phyloP scores from a whole-genome alignment of 1,139 yeast species.

The Blastobotrys apis region DNA sequence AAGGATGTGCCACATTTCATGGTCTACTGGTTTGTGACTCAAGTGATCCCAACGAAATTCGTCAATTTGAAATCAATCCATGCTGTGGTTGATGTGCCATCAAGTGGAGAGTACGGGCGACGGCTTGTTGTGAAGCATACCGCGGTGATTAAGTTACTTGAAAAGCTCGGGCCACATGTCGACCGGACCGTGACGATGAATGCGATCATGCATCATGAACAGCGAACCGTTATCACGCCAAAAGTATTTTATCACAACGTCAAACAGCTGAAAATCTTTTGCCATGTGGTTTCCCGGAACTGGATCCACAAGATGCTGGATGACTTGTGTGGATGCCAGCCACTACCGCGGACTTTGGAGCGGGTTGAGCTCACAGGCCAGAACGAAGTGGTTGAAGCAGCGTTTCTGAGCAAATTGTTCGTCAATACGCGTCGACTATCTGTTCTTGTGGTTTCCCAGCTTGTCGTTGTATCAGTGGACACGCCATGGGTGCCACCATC shows the following conservation, averaged over 20 bases:
- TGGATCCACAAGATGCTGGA: constrained; percentile 6
- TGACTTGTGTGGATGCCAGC: constrained; percentile 6
- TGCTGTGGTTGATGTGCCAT: not conserved
- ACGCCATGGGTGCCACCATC: constrained; percentile 1
- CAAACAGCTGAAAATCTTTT: constrained; percentile 1
- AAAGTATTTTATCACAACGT: not conserved
- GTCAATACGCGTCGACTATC: not conserved
- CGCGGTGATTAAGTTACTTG: not conserved
- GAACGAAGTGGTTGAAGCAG: constrained; percentile 2
- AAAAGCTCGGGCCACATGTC: not conserved
- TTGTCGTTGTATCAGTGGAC: not conserved
- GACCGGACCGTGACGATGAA: not conserved
- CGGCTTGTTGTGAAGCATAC: not conserved
- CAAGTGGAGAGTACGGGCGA: not conserved
- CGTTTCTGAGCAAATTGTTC: not conserved
- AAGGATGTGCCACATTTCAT: constrained; percentile 4
- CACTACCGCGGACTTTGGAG: constrained; percentile 5
- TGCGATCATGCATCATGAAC: not conserved
- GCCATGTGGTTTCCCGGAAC: not conserved
- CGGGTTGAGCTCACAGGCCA: constrained; percentile 7
- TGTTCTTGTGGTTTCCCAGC: not conserved
- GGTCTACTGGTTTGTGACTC: constrained; percentile 7
- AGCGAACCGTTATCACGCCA: not conserved
- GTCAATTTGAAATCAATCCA: constrained; percentile 1
- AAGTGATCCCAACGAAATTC: constrained; percentile 5